A percentile compares a stretch with the other conserved stretches of the same genome.
These are phyloP conservation scores for Breviolum minutum DNA, from an alignment of 73 alveolate genomes.

Conservation along the genomic window DNA sequence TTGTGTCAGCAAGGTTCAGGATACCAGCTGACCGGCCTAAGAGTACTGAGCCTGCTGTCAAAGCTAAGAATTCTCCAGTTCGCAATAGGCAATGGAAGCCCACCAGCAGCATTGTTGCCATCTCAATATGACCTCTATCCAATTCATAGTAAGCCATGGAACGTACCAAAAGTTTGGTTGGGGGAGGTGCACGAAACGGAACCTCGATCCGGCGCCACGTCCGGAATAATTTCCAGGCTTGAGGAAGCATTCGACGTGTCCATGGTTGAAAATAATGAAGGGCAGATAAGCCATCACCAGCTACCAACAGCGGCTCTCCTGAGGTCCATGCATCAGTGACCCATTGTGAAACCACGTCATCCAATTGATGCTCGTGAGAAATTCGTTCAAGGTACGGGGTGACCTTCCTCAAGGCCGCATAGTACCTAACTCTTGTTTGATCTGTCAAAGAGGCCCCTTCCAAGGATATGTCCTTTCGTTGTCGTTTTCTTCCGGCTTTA, in stretches of 20 bases:
- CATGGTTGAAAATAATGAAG: background rate
- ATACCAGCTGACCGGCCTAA: background rate
- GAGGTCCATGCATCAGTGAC: background rate
- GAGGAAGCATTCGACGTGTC: background rate
- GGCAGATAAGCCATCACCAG: background rate
- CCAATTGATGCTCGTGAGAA: background rate
- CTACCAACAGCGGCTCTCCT: background rate
- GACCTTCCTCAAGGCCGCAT: background rate
- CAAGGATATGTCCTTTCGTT: background rate
- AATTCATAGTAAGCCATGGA: background rate
- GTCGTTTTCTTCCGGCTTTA: background rate
- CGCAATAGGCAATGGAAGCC: conserved; percentile 28
- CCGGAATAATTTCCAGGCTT: background rate
- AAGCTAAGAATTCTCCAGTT: background rate
- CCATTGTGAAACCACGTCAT: background rate
- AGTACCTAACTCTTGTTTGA: background rate
- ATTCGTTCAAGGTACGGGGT: background rate
- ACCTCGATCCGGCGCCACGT: background rate
- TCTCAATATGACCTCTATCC: background rate
- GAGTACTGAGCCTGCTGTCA: background rate
- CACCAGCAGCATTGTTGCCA: background rate
- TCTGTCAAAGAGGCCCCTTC: background rate
- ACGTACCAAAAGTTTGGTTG: background rate
- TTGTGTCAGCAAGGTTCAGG: background rate
- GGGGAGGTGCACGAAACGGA: conserved; percentile 19